Conservation (phyloP, 2,329 filamentous ascomycete species). For the Trichoderma atrobrunneum region DNA sequence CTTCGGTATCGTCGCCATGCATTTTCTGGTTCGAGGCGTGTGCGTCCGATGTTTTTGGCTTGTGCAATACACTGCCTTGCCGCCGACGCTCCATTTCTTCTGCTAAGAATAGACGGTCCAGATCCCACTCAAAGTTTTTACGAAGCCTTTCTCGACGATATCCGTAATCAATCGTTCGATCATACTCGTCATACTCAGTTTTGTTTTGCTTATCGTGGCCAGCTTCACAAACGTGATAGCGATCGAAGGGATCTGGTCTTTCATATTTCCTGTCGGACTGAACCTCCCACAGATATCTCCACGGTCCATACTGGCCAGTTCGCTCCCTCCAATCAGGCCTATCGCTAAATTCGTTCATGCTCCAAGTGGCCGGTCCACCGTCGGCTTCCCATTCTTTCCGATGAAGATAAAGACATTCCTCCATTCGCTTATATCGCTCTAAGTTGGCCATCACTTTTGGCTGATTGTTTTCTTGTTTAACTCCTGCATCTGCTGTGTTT, state of each 20-base stretch:
- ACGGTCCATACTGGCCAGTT: neutral
- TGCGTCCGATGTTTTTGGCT: neutral
- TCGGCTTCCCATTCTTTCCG: neutral
- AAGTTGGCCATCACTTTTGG: neutral
- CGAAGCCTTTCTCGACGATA: constrained; percentile 12
- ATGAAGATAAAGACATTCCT: neutral
- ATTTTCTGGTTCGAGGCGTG: neutral
- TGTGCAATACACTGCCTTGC: neutral
- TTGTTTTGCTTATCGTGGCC: neutral
- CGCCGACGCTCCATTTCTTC: neutral
- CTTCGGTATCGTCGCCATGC: neutral
- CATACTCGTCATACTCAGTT: neutral
- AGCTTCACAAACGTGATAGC: neutral
- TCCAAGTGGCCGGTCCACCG: neutral
- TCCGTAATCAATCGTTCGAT: constrained; percentile 12
- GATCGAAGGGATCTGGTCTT: neutral
- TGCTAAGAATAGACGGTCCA: constrained; percentile 17
- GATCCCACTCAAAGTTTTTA: constrained; percentile 20
- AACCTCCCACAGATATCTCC: neutral
- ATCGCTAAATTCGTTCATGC: neutral
- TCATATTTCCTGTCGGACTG: neutral
- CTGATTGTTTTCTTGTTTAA: neutral
- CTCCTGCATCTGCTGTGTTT: neutral
- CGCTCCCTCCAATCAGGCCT: neutral
- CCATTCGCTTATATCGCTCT: neutral